phyloP scores from a whole-genome alignment of 441 rosid species.

The Brassica hybrid region DNA sequence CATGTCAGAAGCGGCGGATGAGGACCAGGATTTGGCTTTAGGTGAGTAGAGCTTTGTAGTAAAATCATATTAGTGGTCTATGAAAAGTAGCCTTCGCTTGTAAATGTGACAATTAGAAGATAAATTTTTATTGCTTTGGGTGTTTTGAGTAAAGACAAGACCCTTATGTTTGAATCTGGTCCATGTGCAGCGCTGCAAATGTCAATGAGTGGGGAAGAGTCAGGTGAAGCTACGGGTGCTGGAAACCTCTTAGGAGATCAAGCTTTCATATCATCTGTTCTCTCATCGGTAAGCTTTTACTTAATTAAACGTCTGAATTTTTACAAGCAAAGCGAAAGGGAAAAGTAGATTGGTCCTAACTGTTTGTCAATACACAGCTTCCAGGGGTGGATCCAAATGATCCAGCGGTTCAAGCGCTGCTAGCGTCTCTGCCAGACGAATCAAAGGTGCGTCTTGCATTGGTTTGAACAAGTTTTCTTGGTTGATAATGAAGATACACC shows the following conservation, averaged over 20 bases:
- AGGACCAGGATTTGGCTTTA: slow-evolving; percentile 57
- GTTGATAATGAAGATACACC: slow-evolving; percentile 14
- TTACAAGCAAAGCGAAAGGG: not conserved
- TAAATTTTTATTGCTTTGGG: not conserved
- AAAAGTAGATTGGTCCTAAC: slow-evolving; percentile 24
- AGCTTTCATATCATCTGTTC: slow-evolving; percentile 63
- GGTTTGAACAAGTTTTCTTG: not conserved
- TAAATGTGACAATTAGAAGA: not conserved
- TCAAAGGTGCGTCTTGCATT: slow-evolving; percentile 52
- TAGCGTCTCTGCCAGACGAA: slow-evolving; percentile 58
- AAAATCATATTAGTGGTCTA: not conserved
- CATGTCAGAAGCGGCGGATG: slow-evolving; percentile 56
- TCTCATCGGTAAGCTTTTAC: slow-evolving; percentile 54
- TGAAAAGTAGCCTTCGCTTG: not conserved
- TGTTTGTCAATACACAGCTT: slow-evolving; percentile 48
- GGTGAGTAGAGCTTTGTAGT: not conserved
- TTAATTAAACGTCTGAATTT: not conserved
- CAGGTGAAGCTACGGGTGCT: slow-evolving; percentile 44
- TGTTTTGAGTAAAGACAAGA: not conserved
- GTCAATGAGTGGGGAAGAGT: slow-evolving; percentile 54
- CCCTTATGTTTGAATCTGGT: not conserved
- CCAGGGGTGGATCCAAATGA: slow-evolving; percentile 71
- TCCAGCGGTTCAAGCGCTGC: slow-evolving; percentile 57
- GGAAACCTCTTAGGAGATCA: slow-evolving; percentile 56
- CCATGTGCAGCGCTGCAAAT: slow-evolving; percentile 51